phyloP scores from a whole-genome alignment of 345 rosid genomes.

The Triadica sebifera region DNA sequence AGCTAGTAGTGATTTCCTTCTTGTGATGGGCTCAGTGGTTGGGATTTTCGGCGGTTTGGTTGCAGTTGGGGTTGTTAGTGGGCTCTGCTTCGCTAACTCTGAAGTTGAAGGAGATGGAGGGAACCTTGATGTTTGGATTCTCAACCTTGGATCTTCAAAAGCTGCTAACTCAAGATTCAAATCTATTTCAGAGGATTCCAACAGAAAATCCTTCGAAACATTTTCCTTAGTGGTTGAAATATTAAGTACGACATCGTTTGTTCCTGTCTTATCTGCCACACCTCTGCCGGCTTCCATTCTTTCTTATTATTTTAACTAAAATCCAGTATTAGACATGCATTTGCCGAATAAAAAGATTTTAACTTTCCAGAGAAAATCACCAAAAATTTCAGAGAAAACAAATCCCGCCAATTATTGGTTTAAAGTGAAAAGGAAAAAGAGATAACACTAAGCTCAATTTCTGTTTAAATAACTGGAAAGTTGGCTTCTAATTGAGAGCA shows the following conservation, averaged over 20 bases:
- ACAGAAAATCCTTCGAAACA: constrained; percentile 10
- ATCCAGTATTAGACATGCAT: not conserved
- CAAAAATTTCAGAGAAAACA: not conserved
- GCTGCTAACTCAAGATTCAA: constrained; percentile 24
- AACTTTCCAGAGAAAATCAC: not conserved
- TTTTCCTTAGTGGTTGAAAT: constrained; percentile 26
- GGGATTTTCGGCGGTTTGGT: constrained; percentile 41
- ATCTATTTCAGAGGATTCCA: constrained; percentile 14
- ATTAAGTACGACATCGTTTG: constrained; percentile 37
- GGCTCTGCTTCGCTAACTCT: constrained; percentile 17
- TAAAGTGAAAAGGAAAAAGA: too few relatives aligned
- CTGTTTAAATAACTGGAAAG: too few relatives aligned
- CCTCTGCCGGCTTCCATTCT: constrained; percentile 30
- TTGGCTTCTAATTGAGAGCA: too few relatives aligned
- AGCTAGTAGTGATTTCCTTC: constrained; percentile 28
- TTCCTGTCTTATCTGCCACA: constrained; percentile 30
- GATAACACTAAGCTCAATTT: too few relatives aligned
- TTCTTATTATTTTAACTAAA: not conserved
- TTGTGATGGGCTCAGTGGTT: constrained; percentile 19
- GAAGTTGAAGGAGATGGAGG: constrained; percentile 24
- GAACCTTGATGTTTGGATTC: constrained; percentile 19
- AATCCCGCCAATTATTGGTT: not conserved
- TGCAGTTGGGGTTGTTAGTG: constrained; percentile 16
- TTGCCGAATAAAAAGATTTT: not conserved
- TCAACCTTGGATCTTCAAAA: constrained; percentile 12